phyloP scores from a whole-genome alignment of 257 asterid species.

The Dorcoceras hygrometricum region DNA sequence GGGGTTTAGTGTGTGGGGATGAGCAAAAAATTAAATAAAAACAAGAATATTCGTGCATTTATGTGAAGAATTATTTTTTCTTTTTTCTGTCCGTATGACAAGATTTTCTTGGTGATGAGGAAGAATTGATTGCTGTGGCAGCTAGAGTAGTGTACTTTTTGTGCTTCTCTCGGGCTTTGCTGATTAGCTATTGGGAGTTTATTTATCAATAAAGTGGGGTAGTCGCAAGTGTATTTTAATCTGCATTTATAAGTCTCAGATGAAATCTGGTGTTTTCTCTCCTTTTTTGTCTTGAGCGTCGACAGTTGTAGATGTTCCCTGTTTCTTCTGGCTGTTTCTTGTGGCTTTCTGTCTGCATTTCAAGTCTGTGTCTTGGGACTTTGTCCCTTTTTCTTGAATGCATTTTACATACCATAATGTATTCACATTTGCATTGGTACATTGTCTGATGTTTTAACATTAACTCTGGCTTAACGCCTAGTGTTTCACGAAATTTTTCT shows the following conservation, averaged over 20 bases:
- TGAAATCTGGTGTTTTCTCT: conserved; percentile 20
- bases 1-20: neutral
- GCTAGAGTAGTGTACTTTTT: conserved; percentile 19
- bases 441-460: neutral
- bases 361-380: conserved; percentile 1
- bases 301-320: conserved; percentile 1
- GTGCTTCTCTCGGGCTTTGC: conserved; percentile 23
- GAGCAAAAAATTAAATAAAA: neutral
- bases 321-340: conserved; percentile 18
- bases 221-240: conserved; percentile 24
- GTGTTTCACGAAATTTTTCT: neutral
- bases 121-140: conserved; percentile 22
- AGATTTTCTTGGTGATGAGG: neutral
- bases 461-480: neutral
- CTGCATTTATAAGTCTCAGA: conserved; percentile 12
- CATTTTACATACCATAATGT: neutral
- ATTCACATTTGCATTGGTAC: neutral
- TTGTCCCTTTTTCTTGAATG: conserved; percentile 24
- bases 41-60: neutral
- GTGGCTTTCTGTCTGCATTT: conserved; percentile 26
- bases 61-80: neutral
- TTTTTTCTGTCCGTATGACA: conserved; percentile 10
- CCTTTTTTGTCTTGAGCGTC: conserved; percentile 24
- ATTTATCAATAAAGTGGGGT: conserved; percentile 29
- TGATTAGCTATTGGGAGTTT: conserved; percentile 26